Conservation (phyloP, 768 basidiomycete species). For the Paxillus rubicundulus region DNA sequence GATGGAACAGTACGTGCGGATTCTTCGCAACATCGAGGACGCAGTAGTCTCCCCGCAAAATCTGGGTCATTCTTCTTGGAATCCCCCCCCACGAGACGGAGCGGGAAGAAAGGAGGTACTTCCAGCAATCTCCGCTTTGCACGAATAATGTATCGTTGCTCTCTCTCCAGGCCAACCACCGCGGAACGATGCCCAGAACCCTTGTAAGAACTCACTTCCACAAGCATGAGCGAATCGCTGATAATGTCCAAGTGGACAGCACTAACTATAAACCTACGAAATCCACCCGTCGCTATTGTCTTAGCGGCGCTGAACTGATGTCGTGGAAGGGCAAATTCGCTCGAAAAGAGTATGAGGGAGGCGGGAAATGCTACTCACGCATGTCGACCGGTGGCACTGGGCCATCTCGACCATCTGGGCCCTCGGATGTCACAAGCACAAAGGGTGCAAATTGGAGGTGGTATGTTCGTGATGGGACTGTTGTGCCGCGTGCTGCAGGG, state of each 20-base stretch:
- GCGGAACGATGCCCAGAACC: slow-evolving; percentile 1
- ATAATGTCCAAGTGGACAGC: slow-evolving; percentile 12
- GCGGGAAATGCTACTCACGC: slow-evolving; percentile 12
- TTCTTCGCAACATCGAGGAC: slow-evolving; percentile 2
- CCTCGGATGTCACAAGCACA: not conserved
- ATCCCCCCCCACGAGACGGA: not conserved
- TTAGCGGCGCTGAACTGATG: not conserved
- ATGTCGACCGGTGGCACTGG: slow-evolving; percentile 18
- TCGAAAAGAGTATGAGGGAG: slow-evolving; percentile 4
- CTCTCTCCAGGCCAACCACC: slow-evolving; percentile 8
- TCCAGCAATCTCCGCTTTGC: not conserved
- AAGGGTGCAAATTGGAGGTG: slow-evolving; percentile 10
- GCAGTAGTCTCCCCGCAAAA: not conserved
- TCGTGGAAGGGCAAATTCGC: slow-evolving; percentile 5
- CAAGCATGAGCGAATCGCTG: not conserved
- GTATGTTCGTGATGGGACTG: slow-evolving; percentile 11
- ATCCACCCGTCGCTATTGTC: not conserved
- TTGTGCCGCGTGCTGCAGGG: slow-evolving; percentile 3
- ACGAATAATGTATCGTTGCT: not conserved
- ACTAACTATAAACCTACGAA: slow-evolving; percentile 5
- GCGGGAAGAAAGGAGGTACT: slow-evolving; percentile 10
- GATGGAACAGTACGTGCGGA: slow-evolving; percentile 11
- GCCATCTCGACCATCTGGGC: slow-evolving; percentile 1
- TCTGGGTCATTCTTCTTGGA: not conserved
- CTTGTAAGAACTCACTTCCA: slow-evolving; percentile 9